Evolutionary conservation across 1,284 basidiomycete species (phyloP).

Genomic region (Marasmius sp.): DNA sequence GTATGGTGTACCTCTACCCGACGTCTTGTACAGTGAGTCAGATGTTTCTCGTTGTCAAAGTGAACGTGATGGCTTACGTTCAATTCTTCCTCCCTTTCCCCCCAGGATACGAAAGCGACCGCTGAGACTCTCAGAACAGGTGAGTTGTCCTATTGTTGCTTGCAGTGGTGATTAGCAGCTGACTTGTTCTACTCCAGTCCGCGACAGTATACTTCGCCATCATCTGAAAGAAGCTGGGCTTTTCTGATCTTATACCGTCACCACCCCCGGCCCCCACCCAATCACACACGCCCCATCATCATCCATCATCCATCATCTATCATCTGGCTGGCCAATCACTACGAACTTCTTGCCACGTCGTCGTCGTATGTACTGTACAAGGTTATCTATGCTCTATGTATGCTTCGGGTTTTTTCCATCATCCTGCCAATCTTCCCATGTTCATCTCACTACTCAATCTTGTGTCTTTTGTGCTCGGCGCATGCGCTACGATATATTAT

Average conservation of each 20-base stretch:
- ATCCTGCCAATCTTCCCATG: too few relatives aligned
- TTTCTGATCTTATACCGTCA: not conserved
- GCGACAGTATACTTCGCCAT: constrained; percentile 55
- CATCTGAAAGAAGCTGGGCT: constrained; percentile 46
- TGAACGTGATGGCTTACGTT: not conserved
- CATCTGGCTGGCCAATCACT: too few relatives aligned
- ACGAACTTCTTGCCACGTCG: too few relatives aligned
- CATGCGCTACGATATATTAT: too few relatives aligned
- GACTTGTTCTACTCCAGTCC: constrained; percentile 35
- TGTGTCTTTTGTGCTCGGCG: too few relatives aligned
- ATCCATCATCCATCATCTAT: too few relatives aligned
- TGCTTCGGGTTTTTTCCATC: too few relatives aligned
- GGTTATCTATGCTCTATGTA: too few relatives aligned
- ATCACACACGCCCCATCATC: not conserved
- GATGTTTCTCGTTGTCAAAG: too few relatives aligned
- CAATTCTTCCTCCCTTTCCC: not conserved
- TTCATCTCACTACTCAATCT: too few relatives aligned
- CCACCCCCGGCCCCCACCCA: not conserved
- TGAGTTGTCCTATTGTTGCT: constrained; percentile 16
- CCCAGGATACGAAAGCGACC: constrained; percentile 45
- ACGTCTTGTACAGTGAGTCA: constrained; percentile 60
- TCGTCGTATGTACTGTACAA: too few relatives aligned
- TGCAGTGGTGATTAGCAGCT: not conserved
- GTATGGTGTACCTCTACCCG: constrained; percentile 55
- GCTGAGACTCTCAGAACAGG: constrained; percentile 36